Evolutionary conservation across 1,284 basidiomycete species (phyloP).

Genomic region (Ustilago loliicola): DNA sequence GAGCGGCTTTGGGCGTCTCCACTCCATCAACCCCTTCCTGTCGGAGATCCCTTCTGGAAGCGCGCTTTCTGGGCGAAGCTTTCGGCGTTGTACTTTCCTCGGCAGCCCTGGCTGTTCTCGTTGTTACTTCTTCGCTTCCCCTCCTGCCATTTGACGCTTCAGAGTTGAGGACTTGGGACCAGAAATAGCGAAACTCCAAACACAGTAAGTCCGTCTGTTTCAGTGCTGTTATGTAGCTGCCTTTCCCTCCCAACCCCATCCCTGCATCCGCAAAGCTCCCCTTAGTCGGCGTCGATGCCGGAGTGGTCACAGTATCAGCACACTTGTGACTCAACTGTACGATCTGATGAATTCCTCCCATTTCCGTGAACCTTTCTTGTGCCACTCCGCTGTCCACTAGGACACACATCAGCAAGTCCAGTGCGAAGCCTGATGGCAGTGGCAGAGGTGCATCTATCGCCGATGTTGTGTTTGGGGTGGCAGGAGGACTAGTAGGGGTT

Average conservation of each 20-base stretch:
- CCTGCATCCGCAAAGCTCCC: conserved; percentile 12
- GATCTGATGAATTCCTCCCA: conserved; percentile 51
- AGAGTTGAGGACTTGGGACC: conserved; percentile 35
- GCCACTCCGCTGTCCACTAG: conserved; percentile 38
- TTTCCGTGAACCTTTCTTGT: conserved; percentile 39
- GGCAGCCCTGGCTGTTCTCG: neutral
- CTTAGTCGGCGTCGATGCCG: conserved; percentile 12
- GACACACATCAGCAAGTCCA: conserved; percentile 53
- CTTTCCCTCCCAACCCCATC: conserved; percentile 1
- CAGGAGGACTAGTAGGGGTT: conserved; percentile 9
- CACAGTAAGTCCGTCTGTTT: conserved; percentile 54
- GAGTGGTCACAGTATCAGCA: conserved; percentile 41
- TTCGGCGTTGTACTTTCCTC: conserved; percentile 32
- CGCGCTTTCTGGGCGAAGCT: conserved; percentile 22
- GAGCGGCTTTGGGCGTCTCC: conserved; percentile 28
- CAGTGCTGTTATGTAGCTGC: conserved; percentile 20
- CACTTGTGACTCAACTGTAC: conserved; percentile 51
- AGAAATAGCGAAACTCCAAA: conserved; percentile 53
- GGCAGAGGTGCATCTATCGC: conserved; percentile 25
- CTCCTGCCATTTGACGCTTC: conserved; percentile 4
- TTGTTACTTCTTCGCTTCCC: neutral
- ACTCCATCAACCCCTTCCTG: neutral
- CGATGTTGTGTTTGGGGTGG: conserved; percentile 17
- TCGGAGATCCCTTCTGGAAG: conserved; percentile 10
- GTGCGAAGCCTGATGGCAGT: conserved; percentile 43